Conservation (phyloP, 352 stramenopile species). For the Phytophthora sp. region DNA sequence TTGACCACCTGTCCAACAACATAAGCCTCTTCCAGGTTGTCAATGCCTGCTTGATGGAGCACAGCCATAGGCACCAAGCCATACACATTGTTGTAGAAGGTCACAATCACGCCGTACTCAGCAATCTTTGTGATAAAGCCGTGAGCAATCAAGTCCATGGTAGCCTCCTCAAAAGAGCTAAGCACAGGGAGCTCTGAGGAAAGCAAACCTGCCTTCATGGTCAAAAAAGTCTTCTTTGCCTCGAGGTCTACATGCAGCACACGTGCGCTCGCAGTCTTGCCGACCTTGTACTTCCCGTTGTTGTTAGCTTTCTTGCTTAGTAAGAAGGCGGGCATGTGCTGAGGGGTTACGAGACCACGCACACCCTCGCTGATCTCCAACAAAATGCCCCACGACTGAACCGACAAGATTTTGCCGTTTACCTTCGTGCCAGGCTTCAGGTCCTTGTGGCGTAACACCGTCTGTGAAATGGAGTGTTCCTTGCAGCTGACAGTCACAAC, state of each 20-base stretch:
- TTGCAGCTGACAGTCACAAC: conserved; percentile 88
- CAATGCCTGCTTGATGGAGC: conserved; percentile 84
- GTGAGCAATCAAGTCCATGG: conserved; percentile 72
- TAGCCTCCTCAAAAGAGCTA: conserved; percentile 75
- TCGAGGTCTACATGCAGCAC: conserved; percentile 88
- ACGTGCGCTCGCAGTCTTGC: conserved; percentile 77
- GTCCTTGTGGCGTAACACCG: conserved; percentile 82
- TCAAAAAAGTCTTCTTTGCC: conserved; percentile 93
- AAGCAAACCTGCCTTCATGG: conserved; percentile 88
- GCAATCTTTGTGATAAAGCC: conserved; percentile 96
- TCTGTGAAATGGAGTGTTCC: conserved; percentile 72
- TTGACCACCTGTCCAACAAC: conserved; percentile 88
- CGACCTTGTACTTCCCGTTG: conserved; percentile 80
- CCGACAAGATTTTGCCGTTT: conserved; percentile 79
- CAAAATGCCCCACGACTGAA: conserved; percentile 86
- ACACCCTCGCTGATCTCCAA: conserved; percentile 89
- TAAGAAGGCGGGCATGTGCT: conserved; percentile 84
- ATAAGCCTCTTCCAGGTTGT: conserved; percentile 87
- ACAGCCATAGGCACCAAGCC: conserved; percentile 90
- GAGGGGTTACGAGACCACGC: conserved; percentile 67
- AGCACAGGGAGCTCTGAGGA: conserved; percentile 81
- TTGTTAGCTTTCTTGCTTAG: conserved; percentile 65
- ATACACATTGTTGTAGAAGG: conserved; percentile 96
- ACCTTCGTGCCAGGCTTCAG: conserved; percentile 77
- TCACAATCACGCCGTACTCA: conserved; percentile 93